A percentile compares a stretch with the other conserved stretches of the same genome.
phyloP scores from a whole-genome alignment of 2,329 filamentous ascomycete genomes.

The Meredithiella fracta region DNA sequence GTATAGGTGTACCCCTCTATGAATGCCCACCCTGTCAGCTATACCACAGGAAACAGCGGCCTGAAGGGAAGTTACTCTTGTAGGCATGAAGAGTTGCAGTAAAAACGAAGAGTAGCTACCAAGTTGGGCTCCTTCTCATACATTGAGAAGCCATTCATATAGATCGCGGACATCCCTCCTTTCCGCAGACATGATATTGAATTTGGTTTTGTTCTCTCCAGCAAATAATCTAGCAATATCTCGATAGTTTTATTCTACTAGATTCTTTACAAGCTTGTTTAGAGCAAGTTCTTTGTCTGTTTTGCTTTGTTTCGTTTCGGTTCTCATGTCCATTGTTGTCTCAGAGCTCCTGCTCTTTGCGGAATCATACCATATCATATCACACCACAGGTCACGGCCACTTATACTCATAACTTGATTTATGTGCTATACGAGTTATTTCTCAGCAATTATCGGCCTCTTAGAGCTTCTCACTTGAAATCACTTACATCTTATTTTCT shows the following conservation, averaged over 20 bases:
- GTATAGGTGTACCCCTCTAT: too few relatives aligned
- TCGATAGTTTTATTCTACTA: neutral
- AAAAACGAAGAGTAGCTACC: neutral
- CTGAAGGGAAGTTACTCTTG: too few relatives aligned
- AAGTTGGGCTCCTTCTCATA: neutral
- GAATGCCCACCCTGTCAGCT: too few relatives aligned
- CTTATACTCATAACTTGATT: neutral
- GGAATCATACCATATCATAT: slow-evolving; percentile 3
- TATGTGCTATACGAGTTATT: too few relatives aligned
- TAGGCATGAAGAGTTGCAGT: neutral
- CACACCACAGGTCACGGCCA: neutral
- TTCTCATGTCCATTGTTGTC: slow-evolving; percentile 1
- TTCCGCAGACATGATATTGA: neutral
- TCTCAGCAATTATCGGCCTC: neutral
- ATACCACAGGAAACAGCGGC: too few relatives aligned
- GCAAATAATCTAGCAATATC: neutral
- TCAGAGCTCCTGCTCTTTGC: neutral
- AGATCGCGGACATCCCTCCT: neutral
- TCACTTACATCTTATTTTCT: neutral
- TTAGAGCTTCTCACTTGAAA: neutral
- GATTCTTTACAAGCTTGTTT: too few relatives aligned
- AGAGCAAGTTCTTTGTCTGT: neutral
- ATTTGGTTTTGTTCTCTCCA: neutral
- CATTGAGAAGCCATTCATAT: neutral
- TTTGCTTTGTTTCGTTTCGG: neutral